phyloP scores from a whole-genome alignment of 345 rosid genomes.

The Anastatica hierochuntica region DNA sequence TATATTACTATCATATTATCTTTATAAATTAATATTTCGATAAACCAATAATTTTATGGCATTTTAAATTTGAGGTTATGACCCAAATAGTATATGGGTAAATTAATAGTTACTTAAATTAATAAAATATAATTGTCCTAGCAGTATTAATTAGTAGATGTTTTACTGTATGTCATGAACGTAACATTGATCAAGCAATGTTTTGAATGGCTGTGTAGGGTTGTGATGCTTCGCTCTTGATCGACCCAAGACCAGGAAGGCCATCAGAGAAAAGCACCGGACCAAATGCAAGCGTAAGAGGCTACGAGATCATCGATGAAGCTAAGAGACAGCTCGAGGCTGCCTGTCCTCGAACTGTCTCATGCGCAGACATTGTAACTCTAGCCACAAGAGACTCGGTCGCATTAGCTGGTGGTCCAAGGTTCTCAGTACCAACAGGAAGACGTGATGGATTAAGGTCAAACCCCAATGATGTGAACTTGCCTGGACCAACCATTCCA shows the following conservation, averaged over 20 bases:
- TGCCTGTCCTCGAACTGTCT: slow-evolving; percentile 21
- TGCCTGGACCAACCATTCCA: slow-evolving; percentile 48
- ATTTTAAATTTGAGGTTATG: too few species aligned
- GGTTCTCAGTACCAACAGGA: slow-evolving; percentile 41
- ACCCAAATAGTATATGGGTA: neutral
- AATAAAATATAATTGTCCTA: too few species aligned
- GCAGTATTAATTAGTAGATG: too few species aligned
- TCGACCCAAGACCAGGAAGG: slow-evolving; percentile 26
- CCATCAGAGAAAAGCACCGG: slow-evolving; percentile 29
- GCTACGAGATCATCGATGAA: slow-evolving; percentile 27
- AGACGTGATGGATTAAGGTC: slow-evolving; percentile 58
- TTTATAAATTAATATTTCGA: too few species aligned
- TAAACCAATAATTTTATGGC: too few species aligned
- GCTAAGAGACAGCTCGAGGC: slow-evolving; percentile 24
- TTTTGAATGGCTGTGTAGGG: slow-evolving; percentile 15
- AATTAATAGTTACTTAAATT: too few species aligned
- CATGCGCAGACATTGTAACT: slow-evolving; percentile 33
- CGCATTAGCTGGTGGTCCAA: slow-evolving; percentile 46
- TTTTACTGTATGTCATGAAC: too few species aligned
- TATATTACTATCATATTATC: too few species aligned
- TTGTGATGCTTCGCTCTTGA: slow-evolving; percentile 30
- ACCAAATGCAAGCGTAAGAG: slow-evolving; percentile 27
- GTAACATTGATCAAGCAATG: neutral
- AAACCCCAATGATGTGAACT: slow-evolving; percentile 32
- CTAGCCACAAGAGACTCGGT: slow-evolving; percentile 58